Percentiles rank a stretch among this genome's conserved stretches.
phyloP scores from a whole-genome alignment of 169 alveolate species.

The Cryptosporidium viatorum region DNA sequence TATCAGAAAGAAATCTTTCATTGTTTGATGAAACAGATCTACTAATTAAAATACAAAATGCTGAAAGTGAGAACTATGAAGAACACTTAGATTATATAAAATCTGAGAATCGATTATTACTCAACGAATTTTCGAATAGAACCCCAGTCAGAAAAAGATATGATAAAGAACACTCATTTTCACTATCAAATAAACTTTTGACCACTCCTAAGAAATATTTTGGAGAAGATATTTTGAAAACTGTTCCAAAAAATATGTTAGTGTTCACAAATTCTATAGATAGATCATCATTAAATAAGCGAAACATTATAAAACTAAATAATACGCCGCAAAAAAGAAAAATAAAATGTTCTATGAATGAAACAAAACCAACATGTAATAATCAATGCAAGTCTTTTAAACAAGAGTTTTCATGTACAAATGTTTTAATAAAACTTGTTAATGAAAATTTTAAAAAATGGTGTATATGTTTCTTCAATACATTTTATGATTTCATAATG shows the following conservation, averaged over 20 bases:
- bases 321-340: neutral
- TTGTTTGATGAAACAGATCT: conserved; percentile 1
- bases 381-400: neutral
- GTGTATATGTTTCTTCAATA: neutral
- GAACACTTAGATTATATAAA: neutral
- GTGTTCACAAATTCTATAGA: neutral
- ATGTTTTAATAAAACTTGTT: neutral
- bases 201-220: conserved; percentile 51
- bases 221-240: conserved; percentile 28
- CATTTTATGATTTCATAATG: neutral
- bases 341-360: neutral
- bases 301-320: neutral
- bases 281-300: neutral
- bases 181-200: neutral
- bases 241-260: conserved; percentile 48
- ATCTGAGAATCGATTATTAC: neutral
- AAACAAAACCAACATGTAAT: neutral
- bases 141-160: conserved; percentile 30
- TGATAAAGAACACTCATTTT: neutral
- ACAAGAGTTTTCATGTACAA: neutral
- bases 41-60: conserved; percentile 22
- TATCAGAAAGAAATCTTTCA: neutral
- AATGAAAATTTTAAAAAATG: neutral
- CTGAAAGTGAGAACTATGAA: neutral
- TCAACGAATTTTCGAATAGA: neutral